A percentile compares a stretch with the other conserved stretches of the same genome.
Evolutionary conservation across 2,329 filamentous ascomycete species (phyloP).

Genomic region (Penicillium italicum): DNA sequence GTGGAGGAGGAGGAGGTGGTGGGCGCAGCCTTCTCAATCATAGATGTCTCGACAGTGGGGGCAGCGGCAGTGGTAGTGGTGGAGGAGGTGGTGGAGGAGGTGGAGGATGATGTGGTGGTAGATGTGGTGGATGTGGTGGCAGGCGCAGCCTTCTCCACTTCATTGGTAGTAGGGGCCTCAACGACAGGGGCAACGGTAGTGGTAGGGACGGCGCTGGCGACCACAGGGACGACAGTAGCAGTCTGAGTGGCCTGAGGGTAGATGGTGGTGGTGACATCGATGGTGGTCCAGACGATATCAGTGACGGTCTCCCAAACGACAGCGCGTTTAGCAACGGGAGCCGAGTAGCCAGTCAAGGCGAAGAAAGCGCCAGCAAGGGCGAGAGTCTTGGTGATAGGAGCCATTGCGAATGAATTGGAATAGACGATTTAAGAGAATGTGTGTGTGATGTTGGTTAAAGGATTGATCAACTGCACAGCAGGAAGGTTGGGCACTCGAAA

Average conservation of each 20-base stretch:
- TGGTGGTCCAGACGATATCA: constrained; percentile 48
- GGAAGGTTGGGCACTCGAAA: constrained; percentile 21
- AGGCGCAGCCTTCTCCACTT: constrained; percentile 4
- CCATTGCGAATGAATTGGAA: constrained; percentile 27
- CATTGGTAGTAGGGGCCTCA: not conserved
- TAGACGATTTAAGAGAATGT: not conserved
- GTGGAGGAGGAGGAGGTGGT: constrained; percentile 10
- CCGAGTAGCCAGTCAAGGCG: constrained; percentile 30
- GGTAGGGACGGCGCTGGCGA: constrained; percentile 16
- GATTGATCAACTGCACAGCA: constrained; percentile 27
- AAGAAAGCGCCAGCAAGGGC: constrained; percentile 36
- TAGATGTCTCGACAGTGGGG: not conserved
- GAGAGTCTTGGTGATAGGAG: constrained; percentile 37
- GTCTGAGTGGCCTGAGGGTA: constrained; percentile 31
- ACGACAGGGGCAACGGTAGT: constrained; percentile 8
- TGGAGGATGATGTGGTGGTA: no score
- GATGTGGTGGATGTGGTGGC: constrained; percentile 8
- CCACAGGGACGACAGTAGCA: constrained; percentile 22
- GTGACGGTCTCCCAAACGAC: constrained; percentile 51
- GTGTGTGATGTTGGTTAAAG: constrained; percentile 8
- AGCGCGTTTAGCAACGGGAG: constrained; percentile 39
- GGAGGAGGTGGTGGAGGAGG: constrained; percentile 7
- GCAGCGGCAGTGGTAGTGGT: constrained; percentile 7
- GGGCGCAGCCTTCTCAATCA: constrained; percentile 2
- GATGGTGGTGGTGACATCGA: constrained; percentile 49